These are phyloP conservation scores for Thinopyrum elongatum DNA, from an alignment of 176 grass and related monocot species.

Conservation along the genomic window DNA sequence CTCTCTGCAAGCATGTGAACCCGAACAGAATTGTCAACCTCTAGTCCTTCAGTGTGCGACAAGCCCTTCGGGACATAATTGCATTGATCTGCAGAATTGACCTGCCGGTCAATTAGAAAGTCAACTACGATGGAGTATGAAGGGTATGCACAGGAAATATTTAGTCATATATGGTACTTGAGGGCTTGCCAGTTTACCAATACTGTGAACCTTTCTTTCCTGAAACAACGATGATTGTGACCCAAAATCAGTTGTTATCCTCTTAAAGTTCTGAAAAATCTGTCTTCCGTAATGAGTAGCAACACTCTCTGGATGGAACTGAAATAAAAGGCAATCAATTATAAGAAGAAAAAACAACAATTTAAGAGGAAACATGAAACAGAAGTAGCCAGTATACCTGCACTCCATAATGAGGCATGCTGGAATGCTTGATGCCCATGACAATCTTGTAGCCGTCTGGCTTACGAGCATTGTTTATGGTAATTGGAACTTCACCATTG, in stretches of 20 bases:
- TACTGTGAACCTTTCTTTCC: slow-evolving; percentile 93
- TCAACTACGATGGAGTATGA: slow-evolving; percentile 12
- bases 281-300: slow-evolving; percentile 86
- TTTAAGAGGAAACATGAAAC: not conserved
- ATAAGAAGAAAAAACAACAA: slow-evolving; percentile 15
- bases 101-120: slow-evolving; percentile 55
- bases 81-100: slow-evolving; percentile 43
- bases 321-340: slow-evolving; percentile 32
- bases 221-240: slow-evolving; percentile 37
- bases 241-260: slow-evolving; percentile 64
- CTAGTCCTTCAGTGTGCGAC: slow-evolving; percentile 20
- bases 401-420: slow-evolving; percentile 86
- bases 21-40: slow-evolving; percentile 25
- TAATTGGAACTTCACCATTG: not conserved
- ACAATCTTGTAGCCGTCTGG: slow-evolving; percentile 40
- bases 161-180: slow-evolving; percentile 39
- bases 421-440: slow-evolving; percentile 81
- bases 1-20: slow-evolving; percentile 6
- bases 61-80: slow-evolving; percentile 32
- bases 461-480: slow-evolving; percentile 22
- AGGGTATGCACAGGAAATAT: not conserved
- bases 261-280: slow-evolving; percentile 93
- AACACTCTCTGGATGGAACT: slow-evolving; percentile 98
- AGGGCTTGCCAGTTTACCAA: slow-evolving; percentile 84
- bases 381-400: slow-evolving; percentile 56